phyloP scores from a whole-genome alignment of 1,284 basidiomycete species.

The Neolentinus lepideus region DNA sequence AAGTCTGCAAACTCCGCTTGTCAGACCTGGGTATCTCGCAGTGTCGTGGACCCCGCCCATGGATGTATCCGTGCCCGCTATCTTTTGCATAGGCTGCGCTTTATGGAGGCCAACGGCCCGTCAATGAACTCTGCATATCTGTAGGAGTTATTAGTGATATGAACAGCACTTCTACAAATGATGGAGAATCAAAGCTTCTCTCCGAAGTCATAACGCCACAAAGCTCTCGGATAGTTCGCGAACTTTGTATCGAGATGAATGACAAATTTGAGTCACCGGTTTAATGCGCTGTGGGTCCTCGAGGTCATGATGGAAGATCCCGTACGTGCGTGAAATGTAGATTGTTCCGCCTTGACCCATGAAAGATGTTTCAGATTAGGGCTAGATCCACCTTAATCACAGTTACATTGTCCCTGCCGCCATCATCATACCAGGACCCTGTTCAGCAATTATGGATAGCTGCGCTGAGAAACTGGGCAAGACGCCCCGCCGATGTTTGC shows the following conservation, averaged over 20 bases:
- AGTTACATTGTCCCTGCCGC: background rate
- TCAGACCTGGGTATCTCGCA: background rate
- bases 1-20: background rate
- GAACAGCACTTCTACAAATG: background rate
- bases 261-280: background rate
- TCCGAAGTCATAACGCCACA: background rate
- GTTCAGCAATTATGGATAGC: background rate
- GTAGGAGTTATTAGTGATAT: background rate
- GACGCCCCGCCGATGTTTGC: background rate
- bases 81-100: background rate
- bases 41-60: background rate
- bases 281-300: background rate
- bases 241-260: background rate
- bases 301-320: background rate
- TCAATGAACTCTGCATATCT: background rate
- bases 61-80: background rate
- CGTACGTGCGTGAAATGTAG: background rate
- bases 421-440: background rate
- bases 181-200: background rate
- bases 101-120: background rate
- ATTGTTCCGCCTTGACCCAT: background rate
- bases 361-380: background rate
- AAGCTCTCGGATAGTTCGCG: background rate
- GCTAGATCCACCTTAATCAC: background rate
- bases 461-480: background rate